Evolutionary conservation across 2,329 filamentous ascomycete genomes (phyloP).

Genomic region (Dichotomopilus funicola): DNA sequence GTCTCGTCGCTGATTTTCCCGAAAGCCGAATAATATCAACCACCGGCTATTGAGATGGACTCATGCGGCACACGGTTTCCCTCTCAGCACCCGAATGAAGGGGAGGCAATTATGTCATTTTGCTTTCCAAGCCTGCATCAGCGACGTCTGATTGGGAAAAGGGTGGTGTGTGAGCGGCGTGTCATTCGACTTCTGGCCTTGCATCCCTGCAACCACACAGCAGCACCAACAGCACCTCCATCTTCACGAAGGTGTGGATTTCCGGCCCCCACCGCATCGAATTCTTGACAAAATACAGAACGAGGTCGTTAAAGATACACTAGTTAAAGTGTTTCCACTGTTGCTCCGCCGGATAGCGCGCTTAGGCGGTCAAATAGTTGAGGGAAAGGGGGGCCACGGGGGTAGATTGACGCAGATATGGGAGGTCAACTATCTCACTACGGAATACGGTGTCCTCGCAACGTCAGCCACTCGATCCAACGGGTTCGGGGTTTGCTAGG

Average conservation of each 20-base stretch:
- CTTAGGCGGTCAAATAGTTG: too few relatives aligned
- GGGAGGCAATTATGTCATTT: slow-evolving; percentile 19
- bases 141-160: slow-evolving; percentile 12
- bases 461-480: too few relatives aligned
- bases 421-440: too few relatives aligned
- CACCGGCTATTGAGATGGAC: not conserved
- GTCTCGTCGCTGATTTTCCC: not conserved
- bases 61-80: not conserved
- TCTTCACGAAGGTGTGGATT: not conserved
- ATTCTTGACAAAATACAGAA: not conserved
- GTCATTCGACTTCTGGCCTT: slow-evolving; percentile 9
- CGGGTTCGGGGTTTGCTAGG: too few relatives aligned
- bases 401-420: too few relatives aligned
- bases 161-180: slow-evolving; percentile 1
- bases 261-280: not conserved
- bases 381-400: too few relatives aligned
- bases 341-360: too few relatives aligned
- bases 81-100: not conserved
- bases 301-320: too few relatives aligned
- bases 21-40: not conserved
- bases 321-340: too few relatives aligned
- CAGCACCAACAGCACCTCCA: slow-evolving; percentile 1
- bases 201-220: slow-evolving; percentile 9
- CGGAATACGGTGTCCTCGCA: too few relatives aligned
- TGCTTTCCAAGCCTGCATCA: not conserved